A percentile compares a stretch with the other conserved stretches of the same genome.
These are phyloP conservation scores for Flaveria trinervia DNA, from an alignment of 129 eudicot genomes.

Conservation along the genomic window DNA sequence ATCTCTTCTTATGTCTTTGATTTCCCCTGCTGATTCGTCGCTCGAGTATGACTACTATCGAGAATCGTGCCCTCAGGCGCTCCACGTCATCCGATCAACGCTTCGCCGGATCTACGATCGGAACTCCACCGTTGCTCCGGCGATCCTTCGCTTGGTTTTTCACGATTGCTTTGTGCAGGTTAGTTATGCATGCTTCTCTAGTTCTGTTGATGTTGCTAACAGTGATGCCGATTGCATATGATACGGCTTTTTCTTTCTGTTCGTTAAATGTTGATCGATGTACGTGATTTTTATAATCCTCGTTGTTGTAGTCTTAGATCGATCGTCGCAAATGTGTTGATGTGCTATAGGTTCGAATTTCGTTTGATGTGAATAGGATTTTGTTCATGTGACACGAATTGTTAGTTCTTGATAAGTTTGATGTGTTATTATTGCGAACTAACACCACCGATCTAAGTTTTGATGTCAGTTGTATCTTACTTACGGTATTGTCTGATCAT, in stretches of 20 bases:
- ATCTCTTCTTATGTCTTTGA: slow-evolving; percentile 22
- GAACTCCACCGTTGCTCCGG: slow-evolving; percentile 49
- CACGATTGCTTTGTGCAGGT: slow-evolving; percentile 78
- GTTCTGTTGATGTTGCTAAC: no score
- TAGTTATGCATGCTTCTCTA: neutral
- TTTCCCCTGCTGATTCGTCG: slow-evolving; percentile 26
- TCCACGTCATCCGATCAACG: slow-evolving; percentile 44
- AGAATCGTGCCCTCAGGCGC: slow-evolving; percentile 60
- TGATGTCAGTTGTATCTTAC: neutral
- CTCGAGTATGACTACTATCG: slow-evolving; percentile 75
- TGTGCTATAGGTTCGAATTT: neutral
- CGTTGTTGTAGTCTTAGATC: slow-evolving; percentile 9
- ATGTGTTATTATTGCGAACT: neutral
- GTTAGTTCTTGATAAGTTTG: neutral
- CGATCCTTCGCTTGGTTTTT: slow-evolving; percentile 59
- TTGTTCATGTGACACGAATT: slow-evolving; percentile 4
- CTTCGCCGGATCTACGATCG: slow-evolving; percentile 37
- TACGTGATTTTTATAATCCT: neutral
- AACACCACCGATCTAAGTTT: slow-evolving; percentile 17
- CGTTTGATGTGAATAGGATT: neutral
- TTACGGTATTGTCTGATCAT: neutral
- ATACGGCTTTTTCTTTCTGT: neutral
- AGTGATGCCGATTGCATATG: neutral
- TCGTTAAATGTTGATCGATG: neutral
- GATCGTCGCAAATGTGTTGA: slow-evolving; percentile 12